Evolutionary conservation across 176 grass and related monocot species (phyloP).

Genomic region (Triticum urartu): DNA sequence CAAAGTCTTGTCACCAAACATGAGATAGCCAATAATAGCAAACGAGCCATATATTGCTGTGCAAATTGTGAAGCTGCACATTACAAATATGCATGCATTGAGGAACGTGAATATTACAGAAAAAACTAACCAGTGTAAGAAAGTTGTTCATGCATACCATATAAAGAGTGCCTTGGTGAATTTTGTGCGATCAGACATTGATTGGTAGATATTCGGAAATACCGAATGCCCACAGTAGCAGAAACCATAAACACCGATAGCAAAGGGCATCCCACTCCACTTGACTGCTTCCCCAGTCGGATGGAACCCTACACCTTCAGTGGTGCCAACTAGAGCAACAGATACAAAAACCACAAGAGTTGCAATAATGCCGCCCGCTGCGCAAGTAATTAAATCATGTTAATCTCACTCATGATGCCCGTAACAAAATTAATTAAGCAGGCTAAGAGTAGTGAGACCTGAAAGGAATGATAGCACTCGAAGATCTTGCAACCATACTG

Average conservation of each 20-base stretch:
- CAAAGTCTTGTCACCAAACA: constrained; percentile 87
- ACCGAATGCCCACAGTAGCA: constrained; percentile 86
- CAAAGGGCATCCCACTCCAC: constrained; percentile 75
- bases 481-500: constrained; percentile 84
- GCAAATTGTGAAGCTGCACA: constrained; percentile 71
- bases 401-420: constrained; percentile 1
- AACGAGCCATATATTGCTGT: constrained; percentile 79
- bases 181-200: constrained; percentile 89
- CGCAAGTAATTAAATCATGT: constrained; percentile 1
- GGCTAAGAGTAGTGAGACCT: constrained; percentile 39
- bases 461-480: constrained; percentile 90
- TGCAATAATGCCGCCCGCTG: constrained; percentile 74
- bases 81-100: constrained; percentile 34
- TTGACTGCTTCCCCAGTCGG: constrained; percentile 61
- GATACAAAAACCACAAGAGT: constrained; percentile 76
- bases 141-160: constrained; percentile 47
- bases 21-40: constrained; percentile 76
- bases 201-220: constrained; percentile 96
- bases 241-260: constrained; percentile 92
- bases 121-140: neutral
- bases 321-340: constrained; percentile 56
- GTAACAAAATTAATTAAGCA: neutral
- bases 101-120: constrained; percentile 14
- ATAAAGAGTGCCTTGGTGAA: constrained; percentile 80
- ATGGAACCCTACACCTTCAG: constrained; percentile 66